These are phyloP conservation scores for Suillus brevipes DNA, from an alignment of 768 basidiomycete genomes.

Conservation along the genomic window DNA sequence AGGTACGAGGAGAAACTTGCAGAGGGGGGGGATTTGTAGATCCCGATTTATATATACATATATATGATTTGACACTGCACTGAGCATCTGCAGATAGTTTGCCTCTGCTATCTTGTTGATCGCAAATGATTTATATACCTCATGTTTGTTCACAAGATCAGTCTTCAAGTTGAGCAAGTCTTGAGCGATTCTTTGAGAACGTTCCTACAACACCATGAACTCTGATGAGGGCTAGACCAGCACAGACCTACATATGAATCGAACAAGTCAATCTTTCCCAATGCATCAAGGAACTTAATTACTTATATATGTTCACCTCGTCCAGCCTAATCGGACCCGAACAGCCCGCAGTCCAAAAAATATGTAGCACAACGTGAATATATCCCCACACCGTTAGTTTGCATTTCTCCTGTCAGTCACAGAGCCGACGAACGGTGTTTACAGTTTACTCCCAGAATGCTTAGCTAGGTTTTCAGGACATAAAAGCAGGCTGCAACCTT, in stretches of 20 bases:
- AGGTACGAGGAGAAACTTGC: conserved; percentile 47
- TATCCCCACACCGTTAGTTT: no score
- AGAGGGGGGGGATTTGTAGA: neutral
- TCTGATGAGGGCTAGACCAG: neutral
- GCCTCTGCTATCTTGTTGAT: neutral
- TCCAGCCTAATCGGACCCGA: conserved; percentile 19
- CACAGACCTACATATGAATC: neutral
- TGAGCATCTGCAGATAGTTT: neutral
- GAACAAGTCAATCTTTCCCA: neutral
- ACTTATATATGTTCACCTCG: conserved; percentile 37
- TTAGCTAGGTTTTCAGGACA: neutral
- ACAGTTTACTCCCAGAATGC: neutral
- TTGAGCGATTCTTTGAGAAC: neutral
- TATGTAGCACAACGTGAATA: no score
- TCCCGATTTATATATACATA: neutral
- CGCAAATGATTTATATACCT: neutral
- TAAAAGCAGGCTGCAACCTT: neutral
- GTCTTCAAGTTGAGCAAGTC: no score
- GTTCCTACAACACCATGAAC: neutral
- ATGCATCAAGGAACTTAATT: conserved; percentile 20
- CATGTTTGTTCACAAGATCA: neutral
- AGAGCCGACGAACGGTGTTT: neutral
- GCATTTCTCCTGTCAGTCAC: neutral
- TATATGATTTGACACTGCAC: neutral
- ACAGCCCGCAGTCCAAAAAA: no score